Evolutionary conservation across 2,329 filamentous ascomycete species (phyloP), one percentile per base, ranked within the genome.

Genomic region (Colletotrichum godetiae): DNA sequence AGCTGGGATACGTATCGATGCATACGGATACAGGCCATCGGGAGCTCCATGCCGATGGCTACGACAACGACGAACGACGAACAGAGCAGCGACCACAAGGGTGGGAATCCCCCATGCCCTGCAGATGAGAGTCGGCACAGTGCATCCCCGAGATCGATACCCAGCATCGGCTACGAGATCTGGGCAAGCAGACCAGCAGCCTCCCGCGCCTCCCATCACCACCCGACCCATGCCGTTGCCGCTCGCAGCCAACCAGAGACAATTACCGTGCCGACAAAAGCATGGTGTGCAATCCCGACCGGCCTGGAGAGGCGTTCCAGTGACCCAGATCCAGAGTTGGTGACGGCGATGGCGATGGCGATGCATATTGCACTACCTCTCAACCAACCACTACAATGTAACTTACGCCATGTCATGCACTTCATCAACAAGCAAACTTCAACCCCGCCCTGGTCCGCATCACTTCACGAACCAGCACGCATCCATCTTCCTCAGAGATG

Each of bases 61-160:
- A 37, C 24, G 31, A 24, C 61, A 42, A 52, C 52, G 29, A 19
- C 46, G 27, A 64, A 53, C 37, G 46, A 27, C 29, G 55, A 29
- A 31, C 29, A 62, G n/a, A 42, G 57, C 24, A 29, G 62, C 66
- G 7, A 33, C 57, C n/a, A 57, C 49, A 57, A 35, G 31, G 35
- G 63, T 49, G 42, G 42, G 19, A 49, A n/a, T 42, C 37, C 37
- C 37, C 19, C 37, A 53, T 46, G 37, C 42, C 57, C 42, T 59
- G 59, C 46, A 46, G 22, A 68, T 37, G 42, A 52, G n/a, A 22
- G 46, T 52, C 67, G 37, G 61, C 33, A 66, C 56, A 71, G 60
- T 62, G 67, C 67, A 60, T 56, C 66, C 42, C 33, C 42, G 55
- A 73, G 70, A 73, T 73, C 70, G 70, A 59, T 73, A 59, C 60